These are phyloP conservation scores for Phanerodontia chrysosporium DNA, from an alignment of 768 basidiomycete genomes.

Conservation along the genomic window DNA sequence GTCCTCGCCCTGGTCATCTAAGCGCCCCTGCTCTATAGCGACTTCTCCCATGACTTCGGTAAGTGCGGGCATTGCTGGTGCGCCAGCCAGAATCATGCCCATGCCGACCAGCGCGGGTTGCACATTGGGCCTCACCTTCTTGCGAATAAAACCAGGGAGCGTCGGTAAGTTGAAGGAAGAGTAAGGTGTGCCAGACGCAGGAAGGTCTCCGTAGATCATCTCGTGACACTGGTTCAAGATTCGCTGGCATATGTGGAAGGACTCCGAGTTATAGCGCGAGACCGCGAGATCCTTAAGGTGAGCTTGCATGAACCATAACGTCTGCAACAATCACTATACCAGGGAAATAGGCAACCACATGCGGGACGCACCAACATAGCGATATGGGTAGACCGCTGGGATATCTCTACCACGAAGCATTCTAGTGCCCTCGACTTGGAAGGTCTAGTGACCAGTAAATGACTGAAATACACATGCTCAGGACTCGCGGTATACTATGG, in stretches of 20 bases:
- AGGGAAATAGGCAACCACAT: constrained; percentile 2
- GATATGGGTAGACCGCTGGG: constrained; percentile 89
- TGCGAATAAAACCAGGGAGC: constrained; percentile 45
- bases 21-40: constrained; percentile 85
- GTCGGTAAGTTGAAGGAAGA: constrained; percentile 48
- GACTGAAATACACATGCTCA: constrained; percentile 45
- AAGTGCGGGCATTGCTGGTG: constrained; percentile 71
- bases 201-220: constrained; percentile 90
- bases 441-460: constrained; percentile 90
- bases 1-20: constrained; percentile 54
- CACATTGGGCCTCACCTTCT: constrained; percentile 68
- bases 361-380: constrained; percentile 83
- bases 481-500: constrained; percentile 5
- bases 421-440: constrained; percentile 91
- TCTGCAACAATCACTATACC: constrained; percentile 42
- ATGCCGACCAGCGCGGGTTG: constrained; percentile 83
- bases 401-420: constrained; percentile 85
- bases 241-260: constrained; percentile 90
- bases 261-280: constrained; percentile 55
- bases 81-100: constrained; percentile 78
- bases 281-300: constrained; percentile 76
- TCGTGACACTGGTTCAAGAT: constrained; percentile 89
- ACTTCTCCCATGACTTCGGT: constrained; percentile 75
- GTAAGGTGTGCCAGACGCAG: constrained; percentile 67
- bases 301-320: constrained; percentile 99